These are phyloP conservation scores for Candida khao-thaluensis DNA, from an alignment of 805 yeast genomes.

Conservation along the genomic window DNA sequence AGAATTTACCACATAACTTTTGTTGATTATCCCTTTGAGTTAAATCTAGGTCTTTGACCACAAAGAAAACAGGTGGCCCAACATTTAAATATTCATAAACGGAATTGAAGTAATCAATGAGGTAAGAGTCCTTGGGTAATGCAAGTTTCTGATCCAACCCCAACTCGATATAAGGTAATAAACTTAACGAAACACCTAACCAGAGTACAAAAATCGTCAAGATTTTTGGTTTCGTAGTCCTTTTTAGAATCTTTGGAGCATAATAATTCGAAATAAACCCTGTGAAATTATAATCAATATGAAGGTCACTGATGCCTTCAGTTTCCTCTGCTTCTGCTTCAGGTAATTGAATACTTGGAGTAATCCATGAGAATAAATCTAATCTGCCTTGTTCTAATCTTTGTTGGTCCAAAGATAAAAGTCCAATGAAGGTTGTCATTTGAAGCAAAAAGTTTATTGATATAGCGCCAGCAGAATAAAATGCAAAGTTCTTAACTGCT, in stretches of 20 bases:
- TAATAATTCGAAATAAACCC: constrained; percentile 46
- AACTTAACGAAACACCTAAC: constrained; percentile 65
- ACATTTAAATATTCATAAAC: constrained; percentile 70
- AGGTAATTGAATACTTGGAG: constrained; percentile 16
- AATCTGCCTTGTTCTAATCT: constrained; percentile 58
- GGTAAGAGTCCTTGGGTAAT: constrained; percentile 76
- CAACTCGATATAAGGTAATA: constrained; percentile 65
- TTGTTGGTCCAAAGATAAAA: constrained; percentile 64
- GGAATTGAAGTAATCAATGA: constrained; percentile 78
- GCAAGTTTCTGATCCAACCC: constrained; percentile 93
- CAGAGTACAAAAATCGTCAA: constrained; percentile 56
- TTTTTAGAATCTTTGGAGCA: constrained; percentile 58
- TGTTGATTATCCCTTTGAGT: constrained; percentile 65
- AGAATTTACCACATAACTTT: constrained; percentile 80
- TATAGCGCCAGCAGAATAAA: constrained; percentile 86
- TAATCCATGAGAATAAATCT: constrained; percentile 62
- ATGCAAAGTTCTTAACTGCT: constrained; percentile 90
- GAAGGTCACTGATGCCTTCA: constrained; percentile 7
- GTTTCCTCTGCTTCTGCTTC: constrained; percentile 2
- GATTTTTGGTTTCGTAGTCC: constrained; percentile 46
- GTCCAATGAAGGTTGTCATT: constrained; percentile 74
- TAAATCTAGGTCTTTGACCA: constrained; percentile 66
- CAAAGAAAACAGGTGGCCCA: constrained; percentile 92
- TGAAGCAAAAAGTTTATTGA: constrained; percentile 74
- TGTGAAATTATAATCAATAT: constrained; percentile 25